Evolutionary conservation across 805 yeast genomes (phyloP), one percentile per base, ranked within the genome.

Genomic region (Debaryomyces castellii): DNA sequence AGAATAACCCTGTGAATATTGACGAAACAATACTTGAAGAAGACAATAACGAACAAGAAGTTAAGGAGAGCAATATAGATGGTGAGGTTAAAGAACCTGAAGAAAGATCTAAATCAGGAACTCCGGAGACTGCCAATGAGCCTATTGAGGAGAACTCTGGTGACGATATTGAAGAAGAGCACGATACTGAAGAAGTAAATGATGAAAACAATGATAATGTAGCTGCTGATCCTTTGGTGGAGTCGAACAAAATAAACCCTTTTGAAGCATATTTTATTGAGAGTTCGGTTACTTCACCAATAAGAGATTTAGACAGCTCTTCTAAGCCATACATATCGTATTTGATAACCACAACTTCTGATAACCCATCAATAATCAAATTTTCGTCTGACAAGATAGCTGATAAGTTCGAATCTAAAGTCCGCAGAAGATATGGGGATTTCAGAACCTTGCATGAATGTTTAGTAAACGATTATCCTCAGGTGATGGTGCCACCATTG

Each of bases 401-500:
- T 8, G 44, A 47, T 7, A 50, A 44, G 9, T 49, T 67, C 1
- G 63, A 64, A n/a, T 73, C 79, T 44, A 66, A 68, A 20, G 83
- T 85, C 2, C 75, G 95, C 39, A 77, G 97, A 55, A 76, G 99
- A 42, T 92, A 88, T 64, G 87, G 92, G 4, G 98, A 94, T 64
- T 89, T 92, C 63, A 78, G 85, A 47, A 81, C 85, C 52, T 74
- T 92, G 18, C 87, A 85, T 64, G 87, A 85, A 49, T 83, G 89
- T 46, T 70, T 92, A 44, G 63, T 75, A 41, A 84, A 81, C 53
- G 97, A 91, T 60, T 87, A 74, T 60, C 96, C 97, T 0, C 87
- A 94, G 3, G 76, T 88, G 48, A 80, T 94, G 11, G 81, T 92
- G 0, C 99, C 99, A 1, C 97, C 98, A 11, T 73, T 92, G 44